Base-by-base conservation (phyloP, 2,329 filamentous ascomycete species). In the Alternaria atra region DNA sequence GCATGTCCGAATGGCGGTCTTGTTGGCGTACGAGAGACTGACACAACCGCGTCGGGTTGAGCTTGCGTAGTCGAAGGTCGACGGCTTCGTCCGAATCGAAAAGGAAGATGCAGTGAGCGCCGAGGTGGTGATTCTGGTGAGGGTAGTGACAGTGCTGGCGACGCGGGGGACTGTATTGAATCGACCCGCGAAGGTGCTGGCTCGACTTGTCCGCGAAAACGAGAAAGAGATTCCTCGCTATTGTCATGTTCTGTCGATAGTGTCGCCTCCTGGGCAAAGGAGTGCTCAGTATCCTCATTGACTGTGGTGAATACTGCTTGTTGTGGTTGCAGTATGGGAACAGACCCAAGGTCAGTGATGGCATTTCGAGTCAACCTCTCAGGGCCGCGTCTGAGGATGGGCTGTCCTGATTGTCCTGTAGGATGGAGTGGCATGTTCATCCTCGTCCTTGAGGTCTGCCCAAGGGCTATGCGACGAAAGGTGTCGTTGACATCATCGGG, bases 401-500 rank as follows among this genome's bases (percentile, higher is more conserved):
- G 72, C 12, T 69, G 67, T 54, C 67, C 64, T 39, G 58, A 35
- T 6, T 53, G 54, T 42, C 42, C 59, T 17, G 46, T 55, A 17
- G 55, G 34, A 32, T 52, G 65, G 42, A 55, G 58, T 29, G 54
- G 51, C 9, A 25, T 62, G 17, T 30, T 48, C 51, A 25, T 39
- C 13, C 50, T n/a, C 46, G 44, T 47, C 53, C 60, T 59, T 52
- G 62, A 40, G 15, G 63, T 53, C 15, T 69, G 73, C 52, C 70
- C 70, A 15, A 63, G 65, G 54, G 73, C 69, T 57, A 79, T 72
- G 46, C 74, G 73, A 34, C 71, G 70, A 37, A 71, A 68, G 13
- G 74, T 73, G 32, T 77, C 74, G 5, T 80, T 74, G 43, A 79
- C 63, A 58, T 80, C 76, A 6, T 75, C 75, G 8, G 76, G 63